Evolutionary conservation across 192 early-diverging fungal genomes (phyloP).

Genomic region (Coemansia sp.): DNA sequence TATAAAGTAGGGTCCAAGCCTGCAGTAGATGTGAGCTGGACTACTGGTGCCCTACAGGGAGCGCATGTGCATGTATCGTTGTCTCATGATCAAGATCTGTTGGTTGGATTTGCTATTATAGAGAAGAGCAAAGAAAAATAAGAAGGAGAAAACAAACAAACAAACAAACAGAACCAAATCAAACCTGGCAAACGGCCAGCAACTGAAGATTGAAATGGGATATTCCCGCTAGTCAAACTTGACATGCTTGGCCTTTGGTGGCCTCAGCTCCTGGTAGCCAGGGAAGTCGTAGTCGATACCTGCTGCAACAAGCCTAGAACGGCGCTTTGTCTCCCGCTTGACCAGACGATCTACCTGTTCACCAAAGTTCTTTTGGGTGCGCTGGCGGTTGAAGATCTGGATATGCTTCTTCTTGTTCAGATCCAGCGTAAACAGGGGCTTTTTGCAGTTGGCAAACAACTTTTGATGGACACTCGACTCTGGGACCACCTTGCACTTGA

Average conservation of each 20-base stretch:
- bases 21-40: constrained; percentile 19
- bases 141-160: background rate
- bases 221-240: constrained; percentile 17
- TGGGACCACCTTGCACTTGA: constrained; percentile 78
- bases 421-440: constrained; percentile 29
- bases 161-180: constrained; percentile 7
- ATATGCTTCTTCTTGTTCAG: constrained; percentile 48
- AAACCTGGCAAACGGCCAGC: background rate
- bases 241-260: constrained; percentile 46
- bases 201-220: background rate
- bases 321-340: constrained; percentile 62
- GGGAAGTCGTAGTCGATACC: constrained; percentile 93
- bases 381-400: constrained; percentile 56
- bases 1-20: constrained; percentile 23
- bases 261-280: constrained; percentile 57
- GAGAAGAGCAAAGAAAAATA: constrained; percentile 1
- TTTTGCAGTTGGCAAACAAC: constrained; percentile 70
- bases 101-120: constrained; percentile 32
- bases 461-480: constrained; percentile 72
- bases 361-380: constrained; percentile 55
- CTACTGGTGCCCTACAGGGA: background rate
- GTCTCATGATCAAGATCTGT: constrained; percentile 33
- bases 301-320: constrained; percentile 60
- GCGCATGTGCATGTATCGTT: constrained; percentile 27
- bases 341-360: constrained; percentile 55